A percentile compares a stretch with the other conserved stretches of the same genome.
phyloP scores from a whole-genome alignment of 139 green algal species.

The Coelastrella sp. region DNA sequence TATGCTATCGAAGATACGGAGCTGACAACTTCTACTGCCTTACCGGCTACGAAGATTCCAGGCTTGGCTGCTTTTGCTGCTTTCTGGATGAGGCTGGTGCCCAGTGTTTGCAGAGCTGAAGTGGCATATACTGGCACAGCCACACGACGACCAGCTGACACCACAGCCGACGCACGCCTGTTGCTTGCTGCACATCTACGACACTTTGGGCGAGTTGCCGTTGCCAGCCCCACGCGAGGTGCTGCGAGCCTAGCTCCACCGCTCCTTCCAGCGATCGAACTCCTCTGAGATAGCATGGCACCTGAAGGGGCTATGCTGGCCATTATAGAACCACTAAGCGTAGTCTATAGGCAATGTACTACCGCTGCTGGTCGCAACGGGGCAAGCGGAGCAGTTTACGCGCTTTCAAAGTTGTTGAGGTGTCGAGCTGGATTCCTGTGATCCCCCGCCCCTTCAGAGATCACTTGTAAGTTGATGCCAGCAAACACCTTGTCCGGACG shows the following conservation, averaged over 20 bases:
- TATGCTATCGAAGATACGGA: background rate
- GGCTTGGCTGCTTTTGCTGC: conserved; percentile 15
- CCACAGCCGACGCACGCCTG: background rate
- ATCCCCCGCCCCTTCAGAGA: background rate
- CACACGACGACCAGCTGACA: background rate
- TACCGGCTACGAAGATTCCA: conserved; percentile 11
- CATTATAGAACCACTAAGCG: background rate
- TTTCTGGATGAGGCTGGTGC: conserved; percentile 25
- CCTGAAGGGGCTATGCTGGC: conserved; percentile 11
- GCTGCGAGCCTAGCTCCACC: background rate
- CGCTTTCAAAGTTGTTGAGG: background rate
- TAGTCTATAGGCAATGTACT: background rate
- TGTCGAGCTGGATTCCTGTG: background rate
- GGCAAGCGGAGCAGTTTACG: background rate
- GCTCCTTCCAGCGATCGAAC: background rate
- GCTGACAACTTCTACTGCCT: background rate
- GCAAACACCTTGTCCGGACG: background rate
- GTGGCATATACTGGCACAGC: conserved; percentile 27
- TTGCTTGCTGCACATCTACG: background rate
- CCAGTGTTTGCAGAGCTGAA: conserved; percentile 19
- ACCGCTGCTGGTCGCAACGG: background rate
- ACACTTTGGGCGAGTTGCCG: background rate
- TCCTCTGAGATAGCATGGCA: background rate
- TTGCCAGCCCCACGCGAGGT: background rate
- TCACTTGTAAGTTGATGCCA: too few species aligned